Evolutionary conservation across 257 asterid genomes (phyloP).

Genomic region (Pogostemon cablin): DNA sequence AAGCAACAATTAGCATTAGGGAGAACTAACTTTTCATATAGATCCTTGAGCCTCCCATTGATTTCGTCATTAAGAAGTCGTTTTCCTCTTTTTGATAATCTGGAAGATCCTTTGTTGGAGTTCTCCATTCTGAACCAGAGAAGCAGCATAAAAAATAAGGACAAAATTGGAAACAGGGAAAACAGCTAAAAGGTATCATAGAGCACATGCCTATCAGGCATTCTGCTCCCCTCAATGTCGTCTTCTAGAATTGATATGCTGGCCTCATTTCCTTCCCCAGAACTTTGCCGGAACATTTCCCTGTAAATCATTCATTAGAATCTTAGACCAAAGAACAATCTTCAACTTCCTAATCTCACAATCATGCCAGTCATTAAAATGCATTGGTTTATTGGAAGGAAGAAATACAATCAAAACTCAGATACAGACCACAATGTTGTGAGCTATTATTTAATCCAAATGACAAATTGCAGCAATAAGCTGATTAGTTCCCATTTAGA

Average conservation of each 20-base stretch:
- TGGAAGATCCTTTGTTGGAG: constrained; percentile 43
- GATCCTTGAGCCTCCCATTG: constrained; percentile 56
- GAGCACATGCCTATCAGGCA: constrained; percentile 46
- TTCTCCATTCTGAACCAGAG: constrained; percentile 49
- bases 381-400: constrained; percentile 14
- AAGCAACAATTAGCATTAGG: background rate
- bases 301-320: constrained; percentile 40
- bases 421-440: constrained; percentile 11
- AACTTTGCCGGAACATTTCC: constrained; percentile 38
- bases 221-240: constrained; percentile 36
- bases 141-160: constrained; percentile 35
- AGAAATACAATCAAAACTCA: constrained; percentile 19
- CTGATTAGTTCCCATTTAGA: constrained; percentile 23
- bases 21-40: constrained; percentile 68
- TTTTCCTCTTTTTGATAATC: constrained; percentile 45
- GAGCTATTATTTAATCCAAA: constrained; percentile 18
- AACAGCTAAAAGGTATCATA: constrained; percentile 24
- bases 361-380: constrained; percentile 21
- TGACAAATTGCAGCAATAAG: constrained; percentile 5
- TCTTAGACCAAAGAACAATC: constrained; percentile 27
- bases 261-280: constrained; percentile 42
- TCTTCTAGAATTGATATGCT: constrained; percentile 34
- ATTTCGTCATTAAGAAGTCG: constrained; percentile 48
- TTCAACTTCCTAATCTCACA: constrained; percentile 24
- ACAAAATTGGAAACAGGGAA: constrained; percentile 5